A percentile compares a stretch with the other conserved stretches of the same genome.
Evolutionary conservation across 2,329 filamentous ascomycete species (phyloP).

Genomic region (Ilyonectria destructans): DNA sequence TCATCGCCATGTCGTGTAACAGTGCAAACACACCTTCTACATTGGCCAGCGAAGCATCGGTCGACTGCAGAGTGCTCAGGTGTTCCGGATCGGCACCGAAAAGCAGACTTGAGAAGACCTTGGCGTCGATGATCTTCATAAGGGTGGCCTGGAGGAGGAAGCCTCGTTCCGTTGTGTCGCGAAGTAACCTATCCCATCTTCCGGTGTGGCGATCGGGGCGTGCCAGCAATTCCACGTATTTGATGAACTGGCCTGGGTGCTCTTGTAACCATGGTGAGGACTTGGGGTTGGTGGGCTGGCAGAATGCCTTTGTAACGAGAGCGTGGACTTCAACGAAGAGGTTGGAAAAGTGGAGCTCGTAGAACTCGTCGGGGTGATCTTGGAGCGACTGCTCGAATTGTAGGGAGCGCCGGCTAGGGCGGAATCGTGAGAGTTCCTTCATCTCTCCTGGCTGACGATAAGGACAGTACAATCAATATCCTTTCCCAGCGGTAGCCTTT

Average conservation of each 20-base stretch:
- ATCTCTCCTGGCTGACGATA: conserved; percentile 9
- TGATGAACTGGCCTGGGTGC: conserved; percentile 45
- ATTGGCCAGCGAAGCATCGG: conserved; percentile 46
- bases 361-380: conserved; percentile 42
- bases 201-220: conserved; percentile 44
- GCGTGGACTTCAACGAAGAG: conserved; percentile 45
- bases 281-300: conserved; percentile 6
- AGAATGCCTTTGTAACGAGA: conserved; percentile 44
- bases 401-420: conserved; percentile 38
- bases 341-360: conserved; percentile 41
- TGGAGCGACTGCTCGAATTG: conserved; percentile 32
- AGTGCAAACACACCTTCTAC: conserved; percentile 47
- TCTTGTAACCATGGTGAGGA: conserved; percentile 46
- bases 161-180: conserved; percentile 40
- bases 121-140: conserved; percentile 47
- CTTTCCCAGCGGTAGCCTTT: not conserved
- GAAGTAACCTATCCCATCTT: conserved; percentile 52
- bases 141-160: conserved; percentile 51
- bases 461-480: conserved; percentile 12
- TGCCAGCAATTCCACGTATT: conserved; percentile 48
- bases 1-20: not conserved
- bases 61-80: conserved; percentile 37
- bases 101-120: conserved; percentile 50
- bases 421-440: conserved; percentile 37
- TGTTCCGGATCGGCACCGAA: conserved; percentile 53